These are phyloP conservation scores for Trichoderma sp. DNA, from an alignment of 2,329 filamentous ascomycete genomes.

Conservation along the genomic window DNA sequence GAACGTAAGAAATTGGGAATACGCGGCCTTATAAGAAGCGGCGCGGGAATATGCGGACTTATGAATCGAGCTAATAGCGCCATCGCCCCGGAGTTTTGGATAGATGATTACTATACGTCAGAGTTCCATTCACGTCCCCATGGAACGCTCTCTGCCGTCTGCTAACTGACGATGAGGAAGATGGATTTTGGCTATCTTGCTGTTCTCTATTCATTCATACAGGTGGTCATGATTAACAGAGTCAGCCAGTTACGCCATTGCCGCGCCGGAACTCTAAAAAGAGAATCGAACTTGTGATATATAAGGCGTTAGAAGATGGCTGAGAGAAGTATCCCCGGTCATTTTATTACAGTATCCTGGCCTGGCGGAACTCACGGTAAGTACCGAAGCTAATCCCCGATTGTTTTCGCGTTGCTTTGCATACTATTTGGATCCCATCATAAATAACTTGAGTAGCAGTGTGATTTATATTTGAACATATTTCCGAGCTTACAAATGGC, in stretches of 20 bases:
- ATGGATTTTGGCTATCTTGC: not conserved
- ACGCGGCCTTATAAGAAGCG: conserved; percentile 10
- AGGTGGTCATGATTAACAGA: not conserved
- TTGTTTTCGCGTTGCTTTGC: not conserved
- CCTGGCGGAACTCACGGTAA: too few relatives aligned
- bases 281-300: not conserved
- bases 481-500: not conserved
- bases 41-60: conserved; percentile 20
- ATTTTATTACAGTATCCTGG: not conserved
- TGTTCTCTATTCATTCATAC: not conserved
- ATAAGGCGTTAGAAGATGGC: not conserved
- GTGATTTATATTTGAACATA: too few relatives aligned
- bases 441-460: too few relatives aligned
- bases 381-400: too few relatives aligned
- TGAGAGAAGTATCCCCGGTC: not conserved
- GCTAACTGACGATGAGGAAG: not conserved
- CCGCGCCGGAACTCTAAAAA: not conserved
- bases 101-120: conserved; percentile 2
- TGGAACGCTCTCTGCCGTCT: not conserved
- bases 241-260: not conserved
- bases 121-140: not conserved
- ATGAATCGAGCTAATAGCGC: not conserved
- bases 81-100: not conserved
- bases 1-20: not conserved
- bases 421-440: not conserved